Conservation (phyloP, 208 protist species). For the Porcisia hertigi region DNA sequence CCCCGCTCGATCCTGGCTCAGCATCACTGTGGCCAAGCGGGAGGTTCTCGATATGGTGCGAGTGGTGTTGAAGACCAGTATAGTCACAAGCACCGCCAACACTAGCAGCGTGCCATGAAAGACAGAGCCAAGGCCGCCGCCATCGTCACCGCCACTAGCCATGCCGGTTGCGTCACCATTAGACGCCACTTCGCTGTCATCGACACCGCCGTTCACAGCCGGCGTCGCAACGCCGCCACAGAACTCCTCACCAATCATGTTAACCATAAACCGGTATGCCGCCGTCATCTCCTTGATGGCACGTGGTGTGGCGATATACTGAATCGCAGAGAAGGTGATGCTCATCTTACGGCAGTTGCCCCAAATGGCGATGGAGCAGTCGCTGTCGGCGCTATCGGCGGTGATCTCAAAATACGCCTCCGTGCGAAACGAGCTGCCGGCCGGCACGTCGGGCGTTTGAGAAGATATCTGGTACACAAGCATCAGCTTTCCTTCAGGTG, state of each 20-base stretch:
- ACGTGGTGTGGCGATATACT: slow-evolving; percentile 67
- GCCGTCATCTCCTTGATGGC: slow-evolving; percentile 79
- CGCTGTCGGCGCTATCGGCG: slow-evolving; percentile 44
- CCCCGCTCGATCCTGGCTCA: slow-evolving; percentile 19
- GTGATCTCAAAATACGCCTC: slow-evolving; percentile 77
- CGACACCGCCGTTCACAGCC: slow-evolving; percentile 9
- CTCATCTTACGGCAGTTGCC: slow-evolving; percentile 81
- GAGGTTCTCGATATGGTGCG: slow-evolving; percentile 39
- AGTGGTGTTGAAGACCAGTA: slow-evolving; percentile 57
- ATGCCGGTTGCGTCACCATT: slow-evolving; percentile 6
- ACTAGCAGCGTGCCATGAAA: slow-evolving; percentile 72
- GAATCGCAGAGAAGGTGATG: slow-evolving; percentile 65
- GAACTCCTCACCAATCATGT: slow-evolving; percentile 74
- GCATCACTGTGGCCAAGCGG: slow-evolving; percentile 30
- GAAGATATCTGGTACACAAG: slow-evolving; percentile 85
- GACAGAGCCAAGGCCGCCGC: slow-evolving; percentile 30
- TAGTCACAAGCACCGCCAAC: slow-evolving; percentile 57
- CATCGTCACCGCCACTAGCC: slow-evolving; percentile 21
- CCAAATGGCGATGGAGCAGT: slow-evolving; percentile 69
- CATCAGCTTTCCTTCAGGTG: slow-evolving; percentile 41
- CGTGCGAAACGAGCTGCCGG: slow-evolving; percentile 70
- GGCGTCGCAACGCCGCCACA: slow-evolving; percentile 34
- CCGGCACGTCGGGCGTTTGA: slow-evolving; percentile 73
- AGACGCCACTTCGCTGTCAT: slow-evolving; percentile 4
- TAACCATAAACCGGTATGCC: slow-evolving; percentile 76